Evolutionary conservation across 1,284 basidiomycete genomes (phyloP), one percentile per base, ranked within the genome.

Genomic region (Volvariella volvacea): DNA sequence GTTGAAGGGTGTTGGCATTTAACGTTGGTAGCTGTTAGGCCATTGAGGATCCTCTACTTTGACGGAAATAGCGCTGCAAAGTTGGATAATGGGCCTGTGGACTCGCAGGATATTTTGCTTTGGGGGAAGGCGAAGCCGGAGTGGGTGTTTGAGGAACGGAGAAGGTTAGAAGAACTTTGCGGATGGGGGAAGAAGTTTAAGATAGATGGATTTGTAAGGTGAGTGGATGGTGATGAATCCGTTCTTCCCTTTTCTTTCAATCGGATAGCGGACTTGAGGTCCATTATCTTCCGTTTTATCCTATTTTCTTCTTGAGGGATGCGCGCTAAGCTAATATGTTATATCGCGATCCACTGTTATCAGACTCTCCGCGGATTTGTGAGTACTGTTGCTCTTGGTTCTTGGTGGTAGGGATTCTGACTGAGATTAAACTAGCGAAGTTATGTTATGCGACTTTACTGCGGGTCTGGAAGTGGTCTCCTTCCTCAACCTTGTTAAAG

Each of bases 361-460:
- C 25, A 28, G 25, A 12, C 25, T 28, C 25, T 28, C 25, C 25
- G 25, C 25, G 25, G 25, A 28, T 12, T 28, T 28, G 25, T 28
- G 10, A 32, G 4, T 3, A 17, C 9, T 40, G 30, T 41, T 30
- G n/a, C 22, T 19, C n/a, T 14, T 48, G 14, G 12, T 36, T 4
- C 39, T 55, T 51, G 33, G 57, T 59, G 58, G 50, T 56, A 47
- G 50, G 53, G 45, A 51, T 58, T 34, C 58, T 58, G 22, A 14
- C 15, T 36, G 34, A 36, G n/a, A 16, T 15, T 15, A 20, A 20
- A 16, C 14, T 44, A 78, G 75, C 43, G 75, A 78, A 54, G 60
- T 73, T 20, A 74, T 78, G 70, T 52, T 74, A 3, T 78, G 75
- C 49, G 57, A 75, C 51, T 67, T 76, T 47, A 63, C 59, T 2